Base-by-base conservation (phyloP, 306 rosid species). In the Senna siamea region DNA sequence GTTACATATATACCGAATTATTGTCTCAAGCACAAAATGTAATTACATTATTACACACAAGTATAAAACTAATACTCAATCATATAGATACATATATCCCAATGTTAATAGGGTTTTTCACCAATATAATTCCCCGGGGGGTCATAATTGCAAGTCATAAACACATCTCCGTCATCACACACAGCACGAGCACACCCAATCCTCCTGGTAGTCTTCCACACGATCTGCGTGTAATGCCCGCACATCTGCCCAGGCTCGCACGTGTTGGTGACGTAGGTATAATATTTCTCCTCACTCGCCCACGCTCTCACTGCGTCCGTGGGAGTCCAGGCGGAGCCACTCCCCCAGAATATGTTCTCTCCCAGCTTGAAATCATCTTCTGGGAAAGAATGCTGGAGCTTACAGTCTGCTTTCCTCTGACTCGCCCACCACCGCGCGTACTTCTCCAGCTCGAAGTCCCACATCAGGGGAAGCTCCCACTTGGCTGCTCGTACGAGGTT, bases 401-500 rank as follows among this genome's bases (percentile, higher is more conserved):
- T 86, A 76, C 98, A 90, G 48, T 92, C 98, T 6, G 85, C 34
- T 63, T 79, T 84, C 15, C 98, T 85, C 59, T 76, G 82, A 3
- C 88, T 72, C 4, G 94, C 94, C 96, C 96, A 92, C 98, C 94
- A 88, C 72, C 72, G 77, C 1, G 98, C 96, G 60, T 92, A 92
- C 26, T 61, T 81, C 70, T 92, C 89, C 0, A 92, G 94, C 81
- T 89, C 79, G 12, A 70, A 85, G 68, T 92, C 93, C 93, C 93
- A 93, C 72, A 37, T 46, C 28, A 90, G 19, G 17, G 96, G 96
- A 3, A 79, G 10, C 71, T 87, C 98, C 92, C 89, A 80, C 61
- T 89, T 91, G 6, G 77, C 41, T 41, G 98, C 96, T 43, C 95
- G 78, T 0, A 87, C 87, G 54, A 90, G 5, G 80, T 93, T 93